phyloP scores from a whole-genome alignment of 805 yeast genomes.

The Metschnikowia bowlesiae region DNA sequence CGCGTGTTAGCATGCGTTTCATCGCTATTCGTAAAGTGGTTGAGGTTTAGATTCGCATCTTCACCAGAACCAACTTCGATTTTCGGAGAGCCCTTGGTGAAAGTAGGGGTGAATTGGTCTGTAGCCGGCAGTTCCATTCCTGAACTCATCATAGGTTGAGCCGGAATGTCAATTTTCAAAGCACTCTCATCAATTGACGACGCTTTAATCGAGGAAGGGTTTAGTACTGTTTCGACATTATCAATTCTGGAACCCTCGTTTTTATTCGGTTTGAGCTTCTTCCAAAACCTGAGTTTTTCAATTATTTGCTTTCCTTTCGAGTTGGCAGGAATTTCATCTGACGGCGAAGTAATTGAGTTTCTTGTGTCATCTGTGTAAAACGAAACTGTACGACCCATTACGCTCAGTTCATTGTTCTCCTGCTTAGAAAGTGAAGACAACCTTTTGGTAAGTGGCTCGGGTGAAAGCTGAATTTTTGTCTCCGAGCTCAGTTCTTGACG shows the following conservation, averaged over 20 bases:
- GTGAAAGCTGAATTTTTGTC: neutral
- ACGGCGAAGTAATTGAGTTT: neutral
- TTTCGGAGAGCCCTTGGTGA: neutral
- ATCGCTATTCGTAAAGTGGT: neutral
- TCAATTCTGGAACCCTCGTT: neutral
- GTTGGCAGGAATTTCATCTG: neutral
- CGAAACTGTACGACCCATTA: slow-evolving; percentile 19
- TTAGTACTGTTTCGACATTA: neutral
- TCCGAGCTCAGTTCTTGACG: neutral
- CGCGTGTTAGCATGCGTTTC: slow-evolving; percentile 1
- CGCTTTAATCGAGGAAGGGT: neutral
- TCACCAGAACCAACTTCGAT: neutral
- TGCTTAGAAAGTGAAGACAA: neutral
- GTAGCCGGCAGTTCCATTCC: neutral
- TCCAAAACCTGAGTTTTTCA: slow-evolving; percentile 39
- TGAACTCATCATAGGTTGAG: neutral
- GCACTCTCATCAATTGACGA: neutral
- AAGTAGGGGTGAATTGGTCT: neutral
- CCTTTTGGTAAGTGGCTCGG: neutral
- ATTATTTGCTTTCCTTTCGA: slow-evolving; percentile 24
- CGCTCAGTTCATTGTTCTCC: slow-evolving; percentile 3
- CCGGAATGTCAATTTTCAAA: slow-evolving; percentile 4
- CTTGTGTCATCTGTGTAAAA: slow-evolving; percentile 20
- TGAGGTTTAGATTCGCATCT: neutral
- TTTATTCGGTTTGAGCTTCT: slow-evolving; percentile 15